Base-by-base conservation (phyloP, 257 asterid genomes). In the Nicotiana tabacum region DNA sequence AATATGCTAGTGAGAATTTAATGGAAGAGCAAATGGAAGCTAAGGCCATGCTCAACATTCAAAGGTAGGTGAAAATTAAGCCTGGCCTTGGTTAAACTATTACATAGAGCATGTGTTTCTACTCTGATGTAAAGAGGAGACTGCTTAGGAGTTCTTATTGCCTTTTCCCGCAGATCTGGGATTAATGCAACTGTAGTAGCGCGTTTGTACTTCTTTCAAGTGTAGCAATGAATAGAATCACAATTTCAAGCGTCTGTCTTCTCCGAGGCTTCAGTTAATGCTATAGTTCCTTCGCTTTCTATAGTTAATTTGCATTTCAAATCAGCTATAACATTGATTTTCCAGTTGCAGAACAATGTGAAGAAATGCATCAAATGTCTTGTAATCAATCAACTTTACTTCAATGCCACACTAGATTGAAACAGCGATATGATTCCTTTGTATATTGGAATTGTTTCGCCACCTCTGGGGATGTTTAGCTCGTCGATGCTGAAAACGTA, bases 41-140 rank as follows among this genome's bases (percentile, higher is more conserved):
- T 69, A 91, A 90, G 87, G 80, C 92, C 68, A 88, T 96, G 96
- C 99, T 96, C 60, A 96, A 96, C 82, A 95, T 94, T 78, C 91
- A 92, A 65, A 83, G 84, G 21, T 95, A 93, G 85, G 84, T 84
- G 89, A 21, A 21, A 21, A 78, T 46, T 85, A 56, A 30, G 53
- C n/a, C 43, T 13, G 18, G 81, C 65, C 2, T 1, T 21, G 58
- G 61, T 46, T 46, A 74, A 74, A 58, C 65, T 30, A 66, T 32
- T 32, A 30, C 74, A 29, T 12, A 43, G 33, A 43, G 60, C 78
- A 12, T 46, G 13, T 72, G 80, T 48, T 48, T 74, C 24, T 24
- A 48, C 43, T 74, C 15, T 43, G 64, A 27, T 74, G 80, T 74
- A 74, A 74, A 74, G 64, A 29, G 43, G 65, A 57, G 62, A 58